These are phyloP conservation scores for Chimonanthus salicifolius DNA, from an alignment of 164 flowering plant species.

Conservation along the genomic window DNA sequence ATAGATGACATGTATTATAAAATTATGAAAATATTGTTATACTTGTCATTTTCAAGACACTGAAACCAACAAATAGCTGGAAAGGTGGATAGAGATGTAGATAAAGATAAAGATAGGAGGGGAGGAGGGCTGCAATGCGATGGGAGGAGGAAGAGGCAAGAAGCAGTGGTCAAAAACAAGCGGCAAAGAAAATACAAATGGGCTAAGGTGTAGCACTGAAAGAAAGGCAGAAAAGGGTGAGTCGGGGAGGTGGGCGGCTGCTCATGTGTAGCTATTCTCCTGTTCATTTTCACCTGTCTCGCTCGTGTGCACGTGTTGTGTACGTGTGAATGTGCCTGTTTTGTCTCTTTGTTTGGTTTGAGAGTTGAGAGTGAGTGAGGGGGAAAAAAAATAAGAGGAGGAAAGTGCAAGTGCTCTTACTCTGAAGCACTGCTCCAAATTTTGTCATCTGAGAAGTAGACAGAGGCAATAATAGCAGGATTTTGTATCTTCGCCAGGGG, in stretches of 20 bases:
- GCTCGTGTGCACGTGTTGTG: background rate
- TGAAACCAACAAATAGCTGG: background rate
- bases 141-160: too few relatives aligned
- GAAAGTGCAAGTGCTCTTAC: background rate
- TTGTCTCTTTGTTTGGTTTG: background rate
- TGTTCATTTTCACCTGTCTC: background rate
- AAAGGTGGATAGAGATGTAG: background rate
- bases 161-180: background rate
- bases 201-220: background rate
- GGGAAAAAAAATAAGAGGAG: background rate
- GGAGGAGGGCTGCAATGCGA: background rate
- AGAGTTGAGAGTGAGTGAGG: background rate
- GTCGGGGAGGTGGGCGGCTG: background rate
- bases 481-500: slow-evolving; percentile 56
- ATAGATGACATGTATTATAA: too few relatives aligned
- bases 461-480: slow-evolving; percentile 51
- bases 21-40: too few relatives aligned
- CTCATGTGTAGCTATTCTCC: background rate
- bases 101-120: background rate
- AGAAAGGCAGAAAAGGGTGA: background rate
- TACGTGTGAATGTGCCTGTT: background rate
- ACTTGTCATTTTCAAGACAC: background rate
- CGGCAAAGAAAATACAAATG: background rate
- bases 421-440: slow-evolving; percentile 34
- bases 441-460: slow-evolving; percentile 64